Evolutionary conservation across 305 asterid genomes (phyloP).

Genomic region (Petunia hybrid): DNA sequence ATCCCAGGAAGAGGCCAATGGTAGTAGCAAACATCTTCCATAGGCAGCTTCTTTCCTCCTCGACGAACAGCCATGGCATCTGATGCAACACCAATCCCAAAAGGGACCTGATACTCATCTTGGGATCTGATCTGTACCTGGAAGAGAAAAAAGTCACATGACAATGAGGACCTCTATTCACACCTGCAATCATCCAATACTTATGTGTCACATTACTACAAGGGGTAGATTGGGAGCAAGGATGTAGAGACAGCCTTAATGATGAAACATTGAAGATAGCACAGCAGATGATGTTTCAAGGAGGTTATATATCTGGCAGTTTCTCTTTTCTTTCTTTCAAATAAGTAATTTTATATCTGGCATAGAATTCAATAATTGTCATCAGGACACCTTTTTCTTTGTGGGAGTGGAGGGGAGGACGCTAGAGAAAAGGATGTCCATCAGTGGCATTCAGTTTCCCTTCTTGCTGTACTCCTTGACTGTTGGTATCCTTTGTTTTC

Average conservation of each 20-base stretch:
- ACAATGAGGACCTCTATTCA: constrained; percentile 21
- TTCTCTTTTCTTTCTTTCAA: not conserved
- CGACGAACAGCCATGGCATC: constrained; percentile 96
- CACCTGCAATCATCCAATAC: constrained; percentile 25
- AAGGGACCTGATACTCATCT: constrained; percentile 67
- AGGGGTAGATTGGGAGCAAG: constrained; percentile 17
- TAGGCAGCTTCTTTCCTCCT: constrained; percentile 92
- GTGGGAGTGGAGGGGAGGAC: constrained; percentile 4
- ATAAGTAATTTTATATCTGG: not conserved
- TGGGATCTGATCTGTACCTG: constrained; percentile 80
- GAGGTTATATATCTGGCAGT: not conserved
- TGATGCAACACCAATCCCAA: constrained; percentile 89
- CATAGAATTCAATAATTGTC: not conserved
- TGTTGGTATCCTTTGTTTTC: not conserved
- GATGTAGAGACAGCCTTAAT: not conserved
- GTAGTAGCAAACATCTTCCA: constrained; percentile 97
- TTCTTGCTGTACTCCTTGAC: constrained; percentile 12
- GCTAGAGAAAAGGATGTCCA: not conserved
- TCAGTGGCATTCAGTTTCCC: constrained; percentile 22
- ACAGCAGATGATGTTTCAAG: not conserved
- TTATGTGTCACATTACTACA: not conserved
- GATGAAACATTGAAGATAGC: constrained; percentile 10
- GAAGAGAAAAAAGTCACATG: constrained; percentile 31
- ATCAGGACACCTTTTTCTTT: constrained; percentile 5
- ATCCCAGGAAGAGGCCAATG: constrained; percentile 94